These are phyloP conservation scores for Cystobasidiaceae sp. DNA, from an alignment of 1,284 basidiomycete genomes.

Conservation along the genomic window DNA sequence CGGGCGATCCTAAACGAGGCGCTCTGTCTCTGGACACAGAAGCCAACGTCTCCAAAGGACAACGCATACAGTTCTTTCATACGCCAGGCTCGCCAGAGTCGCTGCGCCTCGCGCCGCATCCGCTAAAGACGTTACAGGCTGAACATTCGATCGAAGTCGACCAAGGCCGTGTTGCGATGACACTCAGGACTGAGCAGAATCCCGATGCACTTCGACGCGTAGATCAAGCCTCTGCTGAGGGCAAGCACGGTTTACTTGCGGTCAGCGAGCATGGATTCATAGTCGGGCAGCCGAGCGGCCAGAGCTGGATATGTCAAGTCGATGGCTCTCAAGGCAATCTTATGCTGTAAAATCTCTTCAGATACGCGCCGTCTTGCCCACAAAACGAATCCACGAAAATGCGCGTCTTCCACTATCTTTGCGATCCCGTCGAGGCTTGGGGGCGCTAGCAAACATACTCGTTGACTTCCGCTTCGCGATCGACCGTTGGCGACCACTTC, in stretches of 20 bases:
- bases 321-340: slow-evolving; percentile 4
- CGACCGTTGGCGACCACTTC: no score
- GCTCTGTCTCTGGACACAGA: slow-evolving; percentile 32
- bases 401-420: not conserved
- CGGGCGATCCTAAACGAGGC: slow-evolving; percentile 30
- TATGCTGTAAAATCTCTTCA: not conserved
- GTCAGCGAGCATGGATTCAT: slow-evolving; percentile 22
- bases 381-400: not conserved
- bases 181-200: not conserved
- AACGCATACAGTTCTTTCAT: slow-evolving; percentile 27
- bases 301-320: slow-evolving; percentile 28
- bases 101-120: not conserved
- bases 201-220: not conserved
- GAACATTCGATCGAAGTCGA: not conserved
- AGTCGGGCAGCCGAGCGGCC: not conserved
- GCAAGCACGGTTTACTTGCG: slow-evolving; percentile 9
- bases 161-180: not conserved
- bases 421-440: not conserved
- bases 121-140: not conserved
- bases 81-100: not conserved
- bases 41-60: slow-evolving; percentile 13
- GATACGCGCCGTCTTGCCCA: no score
- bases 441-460: no score
- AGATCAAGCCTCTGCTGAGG: not conserved
- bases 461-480: no score